Evolutionary conservation across 2,329 filamentous ascomycete species (phyloP), one percentile per base, ranked within the genome.

Genomic region (Exophiala dermatitidis): DNA sequence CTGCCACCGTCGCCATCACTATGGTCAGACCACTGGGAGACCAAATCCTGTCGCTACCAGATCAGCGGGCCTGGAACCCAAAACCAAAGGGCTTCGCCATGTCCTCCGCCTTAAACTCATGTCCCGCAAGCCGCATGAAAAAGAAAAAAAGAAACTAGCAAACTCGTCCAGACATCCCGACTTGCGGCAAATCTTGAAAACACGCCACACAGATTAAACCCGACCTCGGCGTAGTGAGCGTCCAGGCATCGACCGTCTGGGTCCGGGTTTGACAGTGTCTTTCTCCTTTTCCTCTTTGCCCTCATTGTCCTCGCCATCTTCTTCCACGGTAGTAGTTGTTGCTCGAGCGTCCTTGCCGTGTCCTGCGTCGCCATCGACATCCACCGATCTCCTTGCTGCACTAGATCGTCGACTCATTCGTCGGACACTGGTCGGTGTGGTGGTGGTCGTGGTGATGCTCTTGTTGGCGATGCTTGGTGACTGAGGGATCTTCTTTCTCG

Each of bases 401-500:
- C 56, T 60, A 4, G 41, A 54, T 26, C 56, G 56, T 34, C 58
- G 53, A 47, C 56, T 59, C 2, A 41, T 33, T 40, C 58, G 53
- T 42, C 48, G 49, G 33, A 32, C 56, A 28, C 58, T 57, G 9
- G 43, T 48, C 5, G 56, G 56, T 3, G 53, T 57, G 5, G 42
- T 50, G 5, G 56, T 46, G 7, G 42, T 50, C 4, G 56, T 46
- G 7, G 48, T 12, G 6, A 59, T 34, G 9, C 50, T 45, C 36
- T 55, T 58, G n/a, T 50, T 50, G 8, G 50, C 53, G n/a, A 60
- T 56, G 2, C 37, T 50, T 2, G 58, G 58, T 33, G 58, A 60
- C 32, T 56, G 55, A 31, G 53, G 19, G 7, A 28, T 29, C 28
- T 48, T 48, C 49, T 48, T 52, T 37, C 31, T 54, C 8, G 32